Evolutionary conservation across 192 early-diverging fungal species (phyloP).

Genomic region (Linnemannia elongata): DNA sequence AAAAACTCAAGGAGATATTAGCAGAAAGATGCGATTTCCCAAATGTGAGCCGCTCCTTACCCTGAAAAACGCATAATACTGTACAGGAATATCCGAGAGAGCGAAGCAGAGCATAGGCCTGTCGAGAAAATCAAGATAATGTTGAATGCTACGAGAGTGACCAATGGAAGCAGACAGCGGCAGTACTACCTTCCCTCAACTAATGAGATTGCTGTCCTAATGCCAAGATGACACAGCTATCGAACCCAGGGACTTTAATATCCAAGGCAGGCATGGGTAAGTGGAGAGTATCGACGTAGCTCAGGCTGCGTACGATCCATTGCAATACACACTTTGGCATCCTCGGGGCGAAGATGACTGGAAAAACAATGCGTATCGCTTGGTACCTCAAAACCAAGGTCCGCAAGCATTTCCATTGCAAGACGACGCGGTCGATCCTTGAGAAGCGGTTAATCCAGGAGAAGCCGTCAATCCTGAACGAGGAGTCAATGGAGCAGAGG

Average conservation of each 20-base stretch:
- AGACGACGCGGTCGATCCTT: not conserved
- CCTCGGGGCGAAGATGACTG: conserved; percentile 32
- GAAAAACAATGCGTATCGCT: not conserved
- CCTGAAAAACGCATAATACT: too few species aligned
- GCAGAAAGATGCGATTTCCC: too few species aligned
- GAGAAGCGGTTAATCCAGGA: too few species aligned
- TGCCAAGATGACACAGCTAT: conserved; percentile 7
- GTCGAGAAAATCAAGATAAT: conserved; percentile 4
- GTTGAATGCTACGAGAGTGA: conserved; percentile 11
- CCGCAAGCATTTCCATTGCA: not conserved
- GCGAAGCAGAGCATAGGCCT: not conserved
- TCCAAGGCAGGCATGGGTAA: conserved; percentile 14
- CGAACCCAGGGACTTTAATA: conserved; percentile 25
- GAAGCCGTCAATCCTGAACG: too few species aligned
- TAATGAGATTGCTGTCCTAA: conserved; percentile 11
- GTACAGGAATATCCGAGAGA: conserved; percentile 14
- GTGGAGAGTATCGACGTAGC: conserved; percentile 16
- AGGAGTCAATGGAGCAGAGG: too few species aligned
- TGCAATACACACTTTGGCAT: conserved; percentile 32
- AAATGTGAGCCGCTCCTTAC: too few species aligned
- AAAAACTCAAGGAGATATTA: too few species aligned
- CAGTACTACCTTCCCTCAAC: conserved; percentile 15
- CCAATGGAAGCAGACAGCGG: conserved; percentile 3
- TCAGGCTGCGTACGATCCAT: conserved; percentile 17
- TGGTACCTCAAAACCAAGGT: not conserved